Evolutionary conservation across 345 rosid species (phyloP).

Genomic region (Eucalyptus urophylla): DNA sequence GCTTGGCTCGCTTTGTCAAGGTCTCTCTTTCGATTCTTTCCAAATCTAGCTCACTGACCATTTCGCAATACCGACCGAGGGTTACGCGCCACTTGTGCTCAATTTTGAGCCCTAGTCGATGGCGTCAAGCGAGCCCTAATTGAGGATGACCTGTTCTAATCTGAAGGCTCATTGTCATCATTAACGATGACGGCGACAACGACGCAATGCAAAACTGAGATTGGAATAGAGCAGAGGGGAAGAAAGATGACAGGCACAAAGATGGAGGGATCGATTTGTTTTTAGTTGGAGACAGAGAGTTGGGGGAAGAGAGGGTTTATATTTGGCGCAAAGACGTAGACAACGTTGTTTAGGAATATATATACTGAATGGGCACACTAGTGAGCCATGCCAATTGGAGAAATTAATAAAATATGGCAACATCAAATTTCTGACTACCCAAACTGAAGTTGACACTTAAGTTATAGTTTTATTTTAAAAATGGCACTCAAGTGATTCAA

Average conservation of each 20-base stretch:
- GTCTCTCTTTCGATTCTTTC: background rate
- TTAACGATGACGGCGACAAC: fast-evolving
- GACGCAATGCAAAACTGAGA: background rate
- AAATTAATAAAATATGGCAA: background rate
- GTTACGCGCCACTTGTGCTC: background rate
- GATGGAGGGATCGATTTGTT: background rate
- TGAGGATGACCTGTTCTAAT: background rate
- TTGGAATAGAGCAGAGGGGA: background rate
- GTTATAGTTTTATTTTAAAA: background rate
- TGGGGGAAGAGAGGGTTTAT: too few species aligned
- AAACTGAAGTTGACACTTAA: background rate
- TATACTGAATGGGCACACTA: background rate
- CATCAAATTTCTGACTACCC: fast-evolving
- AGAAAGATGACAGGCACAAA: background rate
- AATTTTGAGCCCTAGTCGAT: background rate
- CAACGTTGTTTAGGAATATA: fast-evolving
- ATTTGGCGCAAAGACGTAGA: too few species aligned
- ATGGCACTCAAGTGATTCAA: background rate
- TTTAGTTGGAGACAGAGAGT: background rate
- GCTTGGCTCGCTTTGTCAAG: background rate
- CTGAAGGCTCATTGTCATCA: background rate
- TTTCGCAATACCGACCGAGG: background rate
- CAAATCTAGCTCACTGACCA: background rate
- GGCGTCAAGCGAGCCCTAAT: background rate
- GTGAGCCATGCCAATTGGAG: fast-evolving